Evolutionary conservation across 2,329 filamentous ascomycete species (phyloP), one percentile per base, ranked within the genome.

Genomic region (Exophiala spinifera): DNA sequence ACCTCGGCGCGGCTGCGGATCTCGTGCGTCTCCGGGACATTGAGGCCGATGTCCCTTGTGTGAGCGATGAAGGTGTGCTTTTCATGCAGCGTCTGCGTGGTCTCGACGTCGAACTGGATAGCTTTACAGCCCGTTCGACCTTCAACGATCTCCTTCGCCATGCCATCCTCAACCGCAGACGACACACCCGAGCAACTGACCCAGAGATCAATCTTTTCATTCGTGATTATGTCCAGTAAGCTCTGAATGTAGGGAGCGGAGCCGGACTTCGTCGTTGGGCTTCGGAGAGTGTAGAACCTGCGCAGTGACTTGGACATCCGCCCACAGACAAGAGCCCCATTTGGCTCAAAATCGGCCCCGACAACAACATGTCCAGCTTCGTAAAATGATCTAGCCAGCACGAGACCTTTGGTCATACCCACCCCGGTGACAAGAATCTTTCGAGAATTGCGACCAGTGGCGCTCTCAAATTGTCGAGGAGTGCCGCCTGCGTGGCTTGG

Each of bases 361-460:
- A 91, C 79, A 36, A 91, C 86, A n/a, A 77, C 76, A 66, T 90
- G 85, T 2, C 85, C 85, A 1, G 78, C 76, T 20, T 78, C 69
- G 61, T 86, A 76, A 67, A 90, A 86, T 3, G 80, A 69, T 31
- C 88, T 80, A 3, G 87, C 85, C 7, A 91, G 71, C 0, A 76
- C 72, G 2, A 91, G 75, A 3, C 86, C 87, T 66, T 89, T 88
- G 40, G 81, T 77, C 79, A 89, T 91, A 43, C 83, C 82, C 2
- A 90, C 77, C 1, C 88, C 87, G 0, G 87, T 90, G 39, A 91
- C 79, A 13, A 91, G 77, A 33, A 91, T 73, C 0, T 79, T 87
- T 50, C 76, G 78, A 1, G 72, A 72, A 31, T 70, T 67, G 62
- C 74, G 75, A 6, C 64, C 66, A 1, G 70, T n/a, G n/a, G n/a